These are phyloP conservation scores for Quambalaria eucalypti DNA, from an alignment of 1,284 basidiomycete genomes.

Conservation along the genomic window DNA sequence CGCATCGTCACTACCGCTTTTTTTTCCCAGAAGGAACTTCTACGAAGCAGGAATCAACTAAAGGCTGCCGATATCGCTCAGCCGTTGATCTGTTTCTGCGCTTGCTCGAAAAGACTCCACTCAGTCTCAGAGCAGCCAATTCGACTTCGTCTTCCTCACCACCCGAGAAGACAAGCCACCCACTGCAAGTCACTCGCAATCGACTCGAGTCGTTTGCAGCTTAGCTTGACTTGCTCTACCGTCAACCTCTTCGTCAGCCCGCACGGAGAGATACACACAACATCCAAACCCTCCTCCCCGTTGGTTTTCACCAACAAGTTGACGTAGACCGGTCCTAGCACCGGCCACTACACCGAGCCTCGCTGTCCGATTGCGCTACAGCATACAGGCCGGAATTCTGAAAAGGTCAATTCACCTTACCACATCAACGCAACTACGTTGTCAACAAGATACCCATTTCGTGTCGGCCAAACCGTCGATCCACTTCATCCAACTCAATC, in stretches of 20 bases:
- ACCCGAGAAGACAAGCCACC: too few species aligned
- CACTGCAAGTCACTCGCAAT: too few species aligned
- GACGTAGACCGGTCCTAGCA: background rate
- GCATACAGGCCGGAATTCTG: background rate
- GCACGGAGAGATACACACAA: background rate
- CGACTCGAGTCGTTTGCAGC: background rate
- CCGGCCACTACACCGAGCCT: background rate
- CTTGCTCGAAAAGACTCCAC: too few species aligned
- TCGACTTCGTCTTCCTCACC: too few species aligned
- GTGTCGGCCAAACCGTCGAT: background rate
- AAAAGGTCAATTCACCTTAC: background rate
- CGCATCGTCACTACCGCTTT: background rate
- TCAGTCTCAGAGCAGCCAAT: too few species aligned
- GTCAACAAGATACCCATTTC: background rate
- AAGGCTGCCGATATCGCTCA: background rate
- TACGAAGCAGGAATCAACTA: too few species aligned
- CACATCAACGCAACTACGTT: background rate
- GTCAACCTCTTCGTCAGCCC: background rate
- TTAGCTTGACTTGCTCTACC: background rate
- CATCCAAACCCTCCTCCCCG: background rate
- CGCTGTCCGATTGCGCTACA: constrained; percentile 3
- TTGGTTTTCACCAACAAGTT: background rate
- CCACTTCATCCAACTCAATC: background rate
- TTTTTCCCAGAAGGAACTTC: background rate
- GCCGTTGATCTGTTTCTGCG: background rate